Percentiles rank a stretch among this genome's conserved stretches.
phyloP scores from a whole-genome alignment of 2,329 filamentous ascomycete species.

The Ophiostoma fasciatum region DNA sequence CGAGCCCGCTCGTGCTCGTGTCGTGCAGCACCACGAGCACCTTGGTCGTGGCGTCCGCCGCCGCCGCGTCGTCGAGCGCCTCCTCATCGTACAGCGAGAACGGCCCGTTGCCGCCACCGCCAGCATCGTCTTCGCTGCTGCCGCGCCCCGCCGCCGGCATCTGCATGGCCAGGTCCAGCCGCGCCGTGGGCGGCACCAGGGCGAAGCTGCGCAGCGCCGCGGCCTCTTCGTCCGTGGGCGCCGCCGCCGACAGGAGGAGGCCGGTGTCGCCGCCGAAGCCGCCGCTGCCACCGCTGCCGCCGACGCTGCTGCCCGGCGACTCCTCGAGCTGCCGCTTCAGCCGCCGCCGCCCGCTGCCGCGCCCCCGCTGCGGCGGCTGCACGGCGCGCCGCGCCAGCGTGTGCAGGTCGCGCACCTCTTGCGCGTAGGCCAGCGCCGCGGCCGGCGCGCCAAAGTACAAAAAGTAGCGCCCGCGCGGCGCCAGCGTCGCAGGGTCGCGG shows the following conservation, averaged over 20 bases:
- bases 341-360: not conserved
- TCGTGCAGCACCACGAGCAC: slow-evolving; percentile 23
- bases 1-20: slow-evolving; percentile 8
- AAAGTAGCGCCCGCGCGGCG: slow-evolving; percentile 50
- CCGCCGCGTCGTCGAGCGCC: slow-evolving; percentile 9
- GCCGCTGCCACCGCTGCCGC: not conserved
- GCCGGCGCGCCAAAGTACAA: slow-evolving; percentile 47
- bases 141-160: slow-evolving; percentile 3
- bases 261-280: not conserved
- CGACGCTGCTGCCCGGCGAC: slow-evolving; percentile 10
- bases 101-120: not conserved
- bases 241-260: slow-evolving; percentile 6
- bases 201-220: slow-evolving; percentile 16
- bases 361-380: slow-evolving; percentile 14
- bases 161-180: slow-evolving; percentile 13
- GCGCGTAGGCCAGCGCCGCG: slow-evolving; percentile 47
- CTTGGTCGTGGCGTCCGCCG: slow-evolving; percentile 12
- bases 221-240: slow-evolving; percentile 7
- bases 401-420: slow-evolving; percentile 36
- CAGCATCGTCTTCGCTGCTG: too few species aligned
- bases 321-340: slow-evolving; percentile 14
- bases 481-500: slow-evolving; percentile 47
- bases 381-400: slow-evolving; percentile 16
- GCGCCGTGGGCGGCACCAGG: slow-evolving; percentile 18
- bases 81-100: slow-evolving; percentile 5